Base-by-base conservation (phyloP, 148 eudicot genomes). In the Dianthus caryophyllus region DNA sequence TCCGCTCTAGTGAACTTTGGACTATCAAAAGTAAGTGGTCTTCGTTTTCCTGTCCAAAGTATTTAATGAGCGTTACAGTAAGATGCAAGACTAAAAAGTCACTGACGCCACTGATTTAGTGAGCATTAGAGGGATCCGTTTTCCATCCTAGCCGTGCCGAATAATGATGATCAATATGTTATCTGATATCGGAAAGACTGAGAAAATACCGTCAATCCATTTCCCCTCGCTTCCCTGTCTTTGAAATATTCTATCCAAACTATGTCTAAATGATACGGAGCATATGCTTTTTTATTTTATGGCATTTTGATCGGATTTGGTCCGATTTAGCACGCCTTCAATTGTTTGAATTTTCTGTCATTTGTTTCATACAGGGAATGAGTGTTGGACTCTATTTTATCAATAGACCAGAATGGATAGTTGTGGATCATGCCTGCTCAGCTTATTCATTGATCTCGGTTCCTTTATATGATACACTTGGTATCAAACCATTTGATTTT, bases 341-440 rank as follows among this genome's bases (percentile, higher is more conserved):
- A n/a, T n/a, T n/a, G n/a, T n/a, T n/a, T n/a, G n/a, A 33, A 63
- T 46, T 22, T 25, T 55, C 10, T 33, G 25, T 41, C 44, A 18
- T 51, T 36, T 21, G 71, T 71, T 65, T 75, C 68, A 53, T 68
- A 58, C 89, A 93, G 98, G 96, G 94, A 78, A 79, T 87, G 73
- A 69, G 89, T 48, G 80, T 93, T 72, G 98, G 98, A 68, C 87
- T 93, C 24, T 93, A 93, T 70, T 87, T 93, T 65, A 83, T 89
- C 58, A 93, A 93, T 80, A 84, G 88, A 76, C 96, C 98, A 39
- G 98, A 93, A 74, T 93, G 98, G 98, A 58, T 85, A 57, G 78
- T 93, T 58, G 94, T 93, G 78, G 98, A 93, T 77, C 96, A 93
- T 77, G 94, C 94, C 48, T 93, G 98, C 82, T 82, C 98, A 16